phyloP scores from a whole-genome alignment of 441 rosid genomes.

The Caryocar brasiliense region DNA sequence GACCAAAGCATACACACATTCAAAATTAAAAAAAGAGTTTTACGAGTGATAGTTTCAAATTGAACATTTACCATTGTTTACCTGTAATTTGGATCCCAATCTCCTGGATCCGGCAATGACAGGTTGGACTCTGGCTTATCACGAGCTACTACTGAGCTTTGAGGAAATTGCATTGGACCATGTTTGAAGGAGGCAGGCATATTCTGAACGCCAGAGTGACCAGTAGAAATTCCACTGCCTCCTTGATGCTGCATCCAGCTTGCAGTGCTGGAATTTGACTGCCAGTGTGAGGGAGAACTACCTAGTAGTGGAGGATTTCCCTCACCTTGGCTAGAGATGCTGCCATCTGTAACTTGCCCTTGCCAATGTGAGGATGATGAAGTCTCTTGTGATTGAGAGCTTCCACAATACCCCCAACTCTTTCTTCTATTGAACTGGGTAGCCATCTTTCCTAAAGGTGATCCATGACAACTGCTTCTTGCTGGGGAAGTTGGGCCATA shows the following conservation, averaged over 20 bases:
- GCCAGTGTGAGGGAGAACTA: slow-evolving; percentile 49
- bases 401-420: slow-evolving; percentile 71
- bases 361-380: slow-evolving; percentile 54
- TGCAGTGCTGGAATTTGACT: slow-evolving; percentile 34
- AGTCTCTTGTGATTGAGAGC: slow-evolving; percentile 63
- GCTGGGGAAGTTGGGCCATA: slow-evolving; percentile 96
- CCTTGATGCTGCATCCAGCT: slow-evolving; percentile 59
- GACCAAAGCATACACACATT: too few species aligned
- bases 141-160: slow-evolving; percentile 32
- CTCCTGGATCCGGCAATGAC: slow-evolving; percentile 87
- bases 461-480: slow-evolving; percentile 82
- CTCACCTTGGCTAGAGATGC: slow-evolving; percentile 43
- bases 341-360: slow-evolving; percentile 53
- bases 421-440: slow-evolving; percentile 84
- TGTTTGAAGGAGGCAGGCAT: slow-evolving; percentile 35
- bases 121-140: slow-evolving; percentile 46
- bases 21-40: not conserved
- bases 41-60: not conserved
- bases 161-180: slow-evolving; percentile 33
- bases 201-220: slow-evolving; percentile 41
- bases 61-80: slow-evolving; percentile 15
- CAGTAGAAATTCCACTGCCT: slow-evolving; percentile 33
- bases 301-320: slow-evolving; percentile 40
- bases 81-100: slow-evolving; percentile 99
- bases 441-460: slow-evolving; percentile 86